phyloP scores from a whole-genome alignment of 1,284 basidiomycete genomes.

The Ustilago crameri region DNA sequence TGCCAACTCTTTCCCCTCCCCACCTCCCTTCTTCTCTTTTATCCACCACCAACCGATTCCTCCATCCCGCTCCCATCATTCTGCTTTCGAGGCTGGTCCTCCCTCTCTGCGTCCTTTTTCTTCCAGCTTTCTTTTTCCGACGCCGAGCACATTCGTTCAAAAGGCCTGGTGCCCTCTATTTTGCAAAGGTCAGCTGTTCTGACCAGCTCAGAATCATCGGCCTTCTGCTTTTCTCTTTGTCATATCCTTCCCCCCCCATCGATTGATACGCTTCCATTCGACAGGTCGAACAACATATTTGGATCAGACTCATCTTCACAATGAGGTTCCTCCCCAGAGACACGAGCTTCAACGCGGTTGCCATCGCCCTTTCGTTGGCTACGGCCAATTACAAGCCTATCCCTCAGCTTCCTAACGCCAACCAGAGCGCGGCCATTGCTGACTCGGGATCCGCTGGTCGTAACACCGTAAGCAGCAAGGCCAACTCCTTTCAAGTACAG shows the following conservation, averaged over 20 bases:
- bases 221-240: slow-evolving; percentile 14
- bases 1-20: not conserved
- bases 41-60: slow-evolving; percentile 17
- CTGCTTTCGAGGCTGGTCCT: slow-evolving; percentile 39
- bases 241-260: not conserved
- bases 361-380: slow-evolving; percentile 60
- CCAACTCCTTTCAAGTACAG: slow-evolving; percentile 44
- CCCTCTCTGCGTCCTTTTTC: slow-evolving; percentile 26
- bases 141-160: slow-evolving; percentile 14
- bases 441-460: slow-evolving; percentile 7
- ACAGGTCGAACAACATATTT: not conserved
- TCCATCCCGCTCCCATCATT: slow-evolving; percentile 5
- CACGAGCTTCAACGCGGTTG: slow-evolving; percentile 47
- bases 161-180: slow-evolving; percentile 22
- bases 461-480: slow-evolving; percentile 22
- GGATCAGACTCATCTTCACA: not conserved
- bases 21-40: not conserved
- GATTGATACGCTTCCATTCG: not conserved
- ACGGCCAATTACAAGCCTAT: slow-evolving; percentile 67
- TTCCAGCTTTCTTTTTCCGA: slow-evolving; percentile 21
- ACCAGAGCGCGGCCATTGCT: slow-evolving; percentile 15
- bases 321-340: slow-evolving; percentile 51
- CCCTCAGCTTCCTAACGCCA: slow-evolving; percentile 51
- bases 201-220: slow-evolving; percentile 24
- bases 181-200: slow-evolving; percentile 17